phyloP scores from a whole-genome alignment of 2,329 filamentous ascomycete species.

The Fusarium clavum region DNA sequence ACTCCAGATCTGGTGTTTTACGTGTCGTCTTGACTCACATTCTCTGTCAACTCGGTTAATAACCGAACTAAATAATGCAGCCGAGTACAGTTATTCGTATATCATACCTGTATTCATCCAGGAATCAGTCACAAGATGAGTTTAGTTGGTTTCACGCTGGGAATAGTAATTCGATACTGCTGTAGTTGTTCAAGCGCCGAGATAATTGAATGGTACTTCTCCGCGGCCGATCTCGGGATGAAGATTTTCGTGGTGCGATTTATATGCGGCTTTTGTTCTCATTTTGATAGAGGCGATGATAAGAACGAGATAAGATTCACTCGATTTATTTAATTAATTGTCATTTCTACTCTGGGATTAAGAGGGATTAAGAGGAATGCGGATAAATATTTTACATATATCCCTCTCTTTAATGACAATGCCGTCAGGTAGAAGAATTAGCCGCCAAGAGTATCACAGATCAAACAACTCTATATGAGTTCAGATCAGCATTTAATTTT shows the following conservation, averaged over 20 bases:
- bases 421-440: not conserved
- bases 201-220: not conserved
- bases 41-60: not conserved
- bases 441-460: not conserved
- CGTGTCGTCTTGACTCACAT: conserved; percentile 35
- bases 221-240: conserved; percentile 6
- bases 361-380: not conserved
- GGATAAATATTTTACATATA: not conserved
- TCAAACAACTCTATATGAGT: not conserved
- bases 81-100: not conserved
- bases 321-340: conserved; percentile 1
- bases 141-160: not conserved
- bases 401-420: not conserved
- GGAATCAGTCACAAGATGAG: not conserved
- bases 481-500: not conserved
- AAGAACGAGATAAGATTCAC: not conserved
- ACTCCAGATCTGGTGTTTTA: conserved; percentile 20
- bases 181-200: not conserved
- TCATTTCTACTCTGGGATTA: not conserved
- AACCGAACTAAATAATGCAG: not conserved
- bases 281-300: not conserved
- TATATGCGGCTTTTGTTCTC: not conserved
- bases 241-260: not conserved
- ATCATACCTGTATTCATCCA: not conserved
- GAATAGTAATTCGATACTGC: not conserved